Evolutionary conservation across 2,329 filamentous ascomycete genomes (phyloP), one percentile per base, ranked within the genome.

Genomic region (Pseudopithomyces maydicus): DNA sequence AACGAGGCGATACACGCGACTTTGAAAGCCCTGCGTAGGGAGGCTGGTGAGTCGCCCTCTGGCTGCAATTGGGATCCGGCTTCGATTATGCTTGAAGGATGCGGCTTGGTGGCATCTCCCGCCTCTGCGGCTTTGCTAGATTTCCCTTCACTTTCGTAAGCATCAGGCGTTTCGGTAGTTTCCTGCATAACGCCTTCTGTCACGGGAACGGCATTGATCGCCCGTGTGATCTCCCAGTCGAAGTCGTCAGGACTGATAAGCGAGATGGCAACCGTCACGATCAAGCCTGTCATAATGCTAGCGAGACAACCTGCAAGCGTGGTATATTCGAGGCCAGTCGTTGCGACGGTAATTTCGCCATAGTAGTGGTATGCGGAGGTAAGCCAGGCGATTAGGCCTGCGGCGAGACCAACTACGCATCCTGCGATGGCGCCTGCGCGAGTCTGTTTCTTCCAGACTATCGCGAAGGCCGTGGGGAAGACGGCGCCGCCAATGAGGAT

Each of bases 401-500:
- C 69, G n/a, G 65, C 61, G 0, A 78, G 63, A 2, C 76, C 76
- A 19, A 52, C 54, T 2, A 77, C 39, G 39, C 72, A 71, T 1
- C 71, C 70, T 7, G 66, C 68, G 19, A 76, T 73, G 8, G 76
- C 75, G 5, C 66, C 75, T 1, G 63, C 54, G 38, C 63, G 66
- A 2, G 58, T 65, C 52, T 78, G 75, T 23, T 69, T 69, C 29
- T 65, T 66, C 77, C 76, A 78, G 39, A 66, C 67, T 32, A 78
- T 73, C 3, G 74, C 59, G 26, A 78, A 76, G 1, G 74, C 71
- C 2, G 71, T 61, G 1, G 74, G 74, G 47, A 81, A 77, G 6
- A 79, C 75, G 1, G 76, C 78, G 6, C 75, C 75, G 6, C 77
- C 76, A 7, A 80, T 79, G 0, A 79, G 66, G 14, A 79, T 68